Evolutionary conservation across 2,329 filamentous ascomycete species (phyloP).

Genomic region (Claviceps digitariae): DNA sequence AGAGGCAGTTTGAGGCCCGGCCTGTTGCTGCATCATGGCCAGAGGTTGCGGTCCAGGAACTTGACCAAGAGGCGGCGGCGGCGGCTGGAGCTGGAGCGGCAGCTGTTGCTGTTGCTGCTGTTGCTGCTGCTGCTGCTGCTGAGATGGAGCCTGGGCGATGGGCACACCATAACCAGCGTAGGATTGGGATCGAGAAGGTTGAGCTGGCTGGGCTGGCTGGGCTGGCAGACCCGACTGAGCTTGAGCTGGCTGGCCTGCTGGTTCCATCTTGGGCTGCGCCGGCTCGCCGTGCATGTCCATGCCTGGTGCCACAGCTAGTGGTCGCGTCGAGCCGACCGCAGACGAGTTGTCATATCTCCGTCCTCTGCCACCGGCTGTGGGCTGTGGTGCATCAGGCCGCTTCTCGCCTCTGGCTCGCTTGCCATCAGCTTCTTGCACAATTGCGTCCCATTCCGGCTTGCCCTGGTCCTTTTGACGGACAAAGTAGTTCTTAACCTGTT

Average conservation of each 20-base stretch:
- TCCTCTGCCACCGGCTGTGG: constrained; percentile 32
- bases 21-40: constrained; percentile 21
- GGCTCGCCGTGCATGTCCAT: constrained; percentile 32
- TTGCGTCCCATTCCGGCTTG: constrained; percentile 44
- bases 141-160: constrained; percentile 28
- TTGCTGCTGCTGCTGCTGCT: constrained; percentile 16
- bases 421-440: constrained; percentile 46
- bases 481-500: constrained; percentile 58
- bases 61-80: constrained; percentile 2
- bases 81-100: constrained; percentile 6
- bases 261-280: constrained; percentile 32
- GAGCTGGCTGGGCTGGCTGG: constrained; percentile 6
- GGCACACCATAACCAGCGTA: constrained; percentile 32
- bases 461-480: constrained; percentile 46
- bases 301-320: constrained; percentile 34
- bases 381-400: constrained; percentile 45
- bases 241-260: constrained; percentile 7
- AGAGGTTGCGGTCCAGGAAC: constrained; percentile 14
- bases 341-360: constrained; percentile 34
- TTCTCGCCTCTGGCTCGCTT: constrained; percentile 43
- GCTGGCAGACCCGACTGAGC: neutral
- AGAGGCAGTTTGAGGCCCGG: constrained; percentile 22
- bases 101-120: constrained; percentile 5
- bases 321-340: constrained; percentile 18
- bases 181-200: constrained; percentile 21